Conservation (phyloP, 441 rosid genomes). For the Adansonia gregorii region DNA sequence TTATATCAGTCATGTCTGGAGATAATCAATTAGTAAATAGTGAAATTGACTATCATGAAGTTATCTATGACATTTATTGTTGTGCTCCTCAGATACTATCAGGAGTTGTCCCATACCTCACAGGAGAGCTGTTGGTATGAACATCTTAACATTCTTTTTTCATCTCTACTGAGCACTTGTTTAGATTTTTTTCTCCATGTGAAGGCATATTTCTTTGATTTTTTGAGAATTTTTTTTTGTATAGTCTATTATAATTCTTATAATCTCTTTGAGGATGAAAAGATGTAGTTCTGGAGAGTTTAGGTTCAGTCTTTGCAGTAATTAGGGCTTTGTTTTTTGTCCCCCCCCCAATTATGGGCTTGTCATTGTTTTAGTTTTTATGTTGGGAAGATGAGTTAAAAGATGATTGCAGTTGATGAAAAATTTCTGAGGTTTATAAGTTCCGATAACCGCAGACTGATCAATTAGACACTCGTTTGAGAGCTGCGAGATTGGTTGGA, state of each 20-base stretch:
- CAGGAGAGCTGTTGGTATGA: conserved; percentile 98
- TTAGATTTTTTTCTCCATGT: not conserved
- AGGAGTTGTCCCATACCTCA: conserved; percentile 89
- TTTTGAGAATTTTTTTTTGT: not conserved
- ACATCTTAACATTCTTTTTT: conserved; percentile 15
- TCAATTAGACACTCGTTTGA: conserved; percentile 85
- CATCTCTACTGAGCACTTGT: not conserved
- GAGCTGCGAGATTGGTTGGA: conserved; percentile 89
- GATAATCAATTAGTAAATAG: conserved; percentile 61
- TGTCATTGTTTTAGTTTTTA: not conserved
- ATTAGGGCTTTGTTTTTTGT: not conserved
- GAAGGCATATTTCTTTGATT: not conserved
- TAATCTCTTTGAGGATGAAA: conserved; percentile 13
- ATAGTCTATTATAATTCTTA: not conserved
- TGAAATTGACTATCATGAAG: conserved; percentile 88
- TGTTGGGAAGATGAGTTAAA: not conserved
- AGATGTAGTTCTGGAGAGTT: not conserved
- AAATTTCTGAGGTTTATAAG: conserved; percentile 31
- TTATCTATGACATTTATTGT: conserved; percentile 79
- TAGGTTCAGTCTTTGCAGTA: conserved; percentile 9
- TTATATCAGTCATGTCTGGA: conserved; percentile 88
- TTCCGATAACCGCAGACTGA: conserved; percentile 70
- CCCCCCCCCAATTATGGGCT: not conserved
- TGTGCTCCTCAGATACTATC: conserved; percentile 92
- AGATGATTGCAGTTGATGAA: conserved; percentile 14